phyloP scores from a whole-genome alignment of 805 yeast genomes.

The Saturnispora dispora region DNA sequence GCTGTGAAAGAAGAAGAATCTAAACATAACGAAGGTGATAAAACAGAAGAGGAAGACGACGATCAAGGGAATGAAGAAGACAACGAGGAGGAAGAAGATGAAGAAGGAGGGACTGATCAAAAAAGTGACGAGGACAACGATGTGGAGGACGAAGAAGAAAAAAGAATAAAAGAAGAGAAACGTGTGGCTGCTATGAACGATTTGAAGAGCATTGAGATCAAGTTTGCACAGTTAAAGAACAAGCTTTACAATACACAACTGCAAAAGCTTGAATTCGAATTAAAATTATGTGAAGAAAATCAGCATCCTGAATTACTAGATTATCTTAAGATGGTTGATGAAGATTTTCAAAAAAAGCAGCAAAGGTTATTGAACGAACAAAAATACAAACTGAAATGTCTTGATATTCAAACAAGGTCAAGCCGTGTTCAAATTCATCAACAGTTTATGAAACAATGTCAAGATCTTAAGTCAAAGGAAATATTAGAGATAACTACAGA shows the following conservation, averaged over 20 bases:
- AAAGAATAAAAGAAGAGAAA: slow-evolving; percentile 25
- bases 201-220: slow-evolving; percentile 71
- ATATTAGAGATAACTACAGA: slow-evolving; percentile 66
- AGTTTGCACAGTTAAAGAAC: slow-evolving; percentile 82
- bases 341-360: slow-evolving; percentile 64
- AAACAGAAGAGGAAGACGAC: slow-evolving; percentile 9
- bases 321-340: slow-evolving; percentile 61
- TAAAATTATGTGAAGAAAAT: slow-evolving; percentile 79
- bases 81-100: slow-evolving; percentile 18
- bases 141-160: slow-evolving; percentile 13
- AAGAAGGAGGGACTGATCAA: slow-evolving; percentile 15
- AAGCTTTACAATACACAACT: slow-evolving; percentile 77
- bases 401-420: slow-evolving; percentile 74
- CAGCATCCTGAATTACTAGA: slow-evolving; percentile 83
- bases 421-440: slow-evolving; percentile 76
- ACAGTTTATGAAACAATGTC: slow-evolving; percentile 57
- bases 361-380: slow-evolving; percentile 30
- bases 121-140: slow-evolving; percentile 19
- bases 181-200: slow-evolving; percentile 61
- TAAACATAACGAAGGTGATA: background rate
- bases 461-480: slow-evolving; percentile 57
- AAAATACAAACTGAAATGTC: slow-evolving; percentile 63
- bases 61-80: slow-evolving; percentile 13
- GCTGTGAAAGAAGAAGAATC: slow-evolving; percentile 14
- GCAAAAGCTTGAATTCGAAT: slow-evolving; percentile 66